These are phyloP conservation scores for Fusarium sacchari DNA, from an alignment of 2,329 filamentous ascomycete species.

Conservation along the genomic window DNA sequence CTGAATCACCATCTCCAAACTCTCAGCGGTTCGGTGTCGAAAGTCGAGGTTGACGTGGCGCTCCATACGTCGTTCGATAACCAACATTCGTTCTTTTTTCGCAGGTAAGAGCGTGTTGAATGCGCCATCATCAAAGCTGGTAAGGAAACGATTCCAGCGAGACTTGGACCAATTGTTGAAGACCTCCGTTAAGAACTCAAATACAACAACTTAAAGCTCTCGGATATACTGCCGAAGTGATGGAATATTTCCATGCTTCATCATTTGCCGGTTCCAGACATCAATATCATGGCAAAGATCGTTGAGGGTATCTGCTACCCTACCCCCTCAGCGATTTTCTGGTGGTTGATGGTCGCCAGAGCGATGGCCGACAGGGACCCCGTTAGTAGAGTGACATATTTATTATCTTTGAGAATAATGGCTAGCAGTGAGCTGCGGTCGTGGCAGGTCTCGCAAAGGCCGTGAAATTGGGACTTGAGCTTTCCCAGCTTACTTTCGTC, in stretches of 20 bases:
- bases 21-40: background rate
- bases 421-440: background rate
- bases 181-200: background rate
- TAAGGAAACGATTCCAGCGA: background rate
- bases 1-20: background rate
- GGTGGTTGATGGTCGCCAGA: background rate
- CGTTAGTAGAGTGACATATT: background rate
- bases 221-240: background rate
- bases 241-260: background rate
- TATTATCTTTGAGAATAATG: background rate
- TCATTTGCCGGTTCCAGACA: background rate
- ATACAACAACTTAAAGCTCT: background rate
- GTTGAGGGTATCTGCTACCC: background rate
- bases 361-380: background rate
- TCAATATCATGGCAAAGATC: background rate
- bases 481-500: background rate
- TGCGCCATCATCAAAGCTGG: background rate
- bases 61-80: background rate
- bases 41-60: background rate
- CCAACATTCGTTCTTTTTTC: background rate
- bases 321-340: background rate
- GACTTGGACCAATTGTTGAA: background rate
- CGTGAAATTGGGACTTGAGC: background rate
- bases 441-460: background rate
- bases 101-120: background rate